Percentiles rank a stretch among this genome's conserved stretches.
Evolutionary conservation across 2,329 filamentous ascomycete genomes (phyloP).

Genomic region (Huntiella decipiens): DNA sequence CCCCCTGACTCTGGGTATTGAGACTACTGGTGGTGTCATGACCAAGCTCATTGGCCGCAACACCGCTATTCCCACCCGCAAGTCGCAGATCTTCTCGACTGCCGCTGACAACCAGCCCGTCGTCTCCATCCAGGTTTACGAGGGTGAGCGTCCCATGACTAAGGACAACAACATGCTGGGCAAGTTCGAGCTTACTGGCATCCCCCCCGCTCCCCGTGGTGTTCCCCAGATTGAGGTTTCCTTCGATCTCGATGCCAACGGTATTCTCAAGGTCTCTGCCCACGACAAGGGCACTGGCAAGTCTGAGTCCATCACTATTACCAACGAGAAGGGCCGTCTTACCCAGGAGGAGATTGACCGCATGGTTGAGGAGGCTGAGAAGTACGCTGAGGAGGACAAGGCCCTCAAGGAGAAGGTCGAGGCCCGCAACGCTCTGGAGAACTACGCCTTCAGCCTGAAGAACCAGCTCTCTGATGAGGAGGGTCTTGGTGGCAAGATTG

Average conservation of each 20-base stretch:
- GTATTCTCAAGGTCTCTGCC: conserved; percentile 91
- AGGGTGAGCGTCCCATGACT: conserved; percentile 84
- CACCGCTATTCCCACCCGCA: conserved; percentile 86
- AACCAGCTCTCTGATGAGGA: conserved; percentile 97
- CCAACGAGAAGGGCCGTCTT: conserved; percentile 97
- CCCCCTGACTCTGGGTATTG: conserved; percentile 88
- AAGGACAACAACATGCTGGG: conserved; percentile 96
- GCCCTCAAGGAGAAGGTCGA: conserved; percentile 92
- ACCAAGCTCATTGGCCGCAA: conserved; percentile 90
- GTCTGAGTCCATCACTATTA: conserved; percentile 93
- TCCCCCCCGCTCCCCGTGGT: conserved; percentile 84
- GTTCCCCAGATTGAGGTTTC: conserved; percentile 97
- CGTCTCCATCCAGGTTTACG: conserved; percentile 85
- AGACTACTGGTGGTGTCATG: conserved; percentile 96
- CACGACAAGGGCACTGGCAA: conserved; percentile 98
- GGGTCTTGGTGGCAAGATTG: conserved; percentile 93
- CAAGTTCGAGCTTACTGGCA: conserved; percentile 95
- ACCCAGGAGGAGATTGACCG: conserved; percentile 95
- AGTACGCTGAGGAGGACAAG: conserved; percentile 99
- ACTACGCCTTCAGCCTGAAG: conserved; percentile 98
- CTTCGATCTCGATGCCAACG: conserved; percentile 95
- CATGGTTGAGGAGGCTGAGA: conserved; percentile 96
- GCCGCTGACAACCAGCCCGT: conserved; percentile 93
- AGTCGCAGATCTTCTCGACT: conserved; percentile 95
- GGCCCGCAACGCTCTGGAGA: conserved; percentile 90